Evolutionary conservation across 768 basidiomycete species (phyloP), one percentile per base, ranked within the genome.

Genomic region (Auricularia sp.): DNA sequence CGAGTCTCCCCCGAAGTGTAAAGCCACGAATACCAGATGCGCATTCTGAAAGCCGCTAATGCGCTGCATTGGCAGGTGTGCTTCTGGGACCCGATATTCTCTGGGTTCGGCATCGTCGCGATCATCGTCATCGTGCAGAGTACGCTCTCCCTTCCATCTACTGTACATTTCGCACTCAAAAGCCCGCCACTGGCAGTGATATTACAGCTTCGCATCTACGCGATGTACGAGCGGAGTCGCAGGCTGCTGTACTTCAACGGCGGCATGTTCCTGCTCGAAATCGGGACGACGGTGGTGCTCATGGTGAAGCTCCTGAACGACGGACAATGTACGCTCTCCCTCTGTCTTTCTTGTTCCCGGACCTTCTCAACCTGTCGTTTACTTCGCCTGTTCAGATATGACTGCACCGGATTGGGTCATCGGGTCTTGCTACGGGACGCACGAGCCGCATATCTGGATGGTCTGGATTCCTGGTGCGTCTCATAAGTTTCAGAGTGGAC

Each of bases 401-500:
- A 6, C 47, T 6, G 21, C 47, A 6, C 47, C 47, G 5, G 21
- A 51, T 21, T 51, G 47, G 47, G 21, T 51, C 14, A 51, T 51
- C 47, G 47, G 18, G 23, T 62, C 33, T 34, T 21, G 43, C 34
- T 35, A 18, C 14, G 16, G 33, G 51, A 47, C 53, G 33, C 42
- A 58, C 58, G 59, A 66, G 42, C 14, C 63, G 7, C 74, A 77
- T 47, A 82, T 84, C 70, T 85, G 77, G 68, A 74, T 78, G 21
- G 84, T 84, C 71, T 87, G 85, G 85, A 79, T 86, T 53, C 85
- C 85, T 85, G 1, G 75, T 86, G 1, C 85, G 84, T 65, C 68
- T 67, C 3, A 71, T 86, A 29, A 29, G 29, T 29, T 1, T 2
- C 29, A 29, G 29, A 29, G 29, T 29, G 29, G 29, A 29, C 29